Conservation (phyloP, 352 stramenopile species). For the Lagenidium sp. region DNA sequence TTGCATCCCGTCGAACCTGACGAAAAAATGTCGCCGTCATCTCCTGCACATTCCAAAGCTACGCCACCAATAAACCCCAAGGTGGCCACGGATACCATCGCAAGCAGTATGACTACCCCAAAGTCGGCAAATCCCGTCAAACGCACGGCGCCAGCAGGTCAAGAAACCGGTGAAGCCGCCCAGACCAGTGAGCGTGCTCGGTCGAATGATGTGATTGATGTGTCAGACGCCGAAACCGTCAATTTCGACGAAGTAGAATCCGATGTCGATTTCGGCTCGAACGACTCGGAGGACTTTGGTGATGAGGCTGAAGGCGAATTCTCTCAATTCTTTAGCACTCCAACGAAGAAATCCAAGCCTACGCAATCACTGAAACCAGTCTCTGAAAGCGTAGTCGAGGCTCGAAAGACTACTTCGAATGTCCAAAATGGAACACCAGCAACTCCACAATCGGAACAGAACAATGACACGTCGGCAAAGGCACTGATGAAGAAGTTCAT, state of each 20-base stretch:
- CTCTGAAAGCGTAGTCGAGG: too few species aligned
- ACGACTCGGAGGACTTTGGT: constrained; percentile 3
- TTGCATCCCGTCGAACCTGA: constrained; percentile 9
- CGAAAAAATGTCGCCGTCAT: constrained; percentile 9
- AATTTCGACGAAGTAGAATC: constrained; percentile 11
- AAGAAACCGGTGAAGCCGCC: constrained; percentile 1
- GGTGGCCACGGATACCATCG: too few species aligned
- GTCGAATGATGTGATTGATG: background rate
- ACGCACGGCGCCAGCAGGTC: too few species aligned
- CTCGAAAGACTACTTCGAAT: background rate
- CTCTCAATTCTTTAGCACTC: constrained; percentile 8
- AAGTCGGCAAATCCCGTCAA: too few species aligned
- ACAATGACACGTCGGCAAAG: background rate
- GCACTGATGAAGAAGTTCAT: background rate
- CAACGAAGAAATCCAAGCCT: constrained; percentile 2
- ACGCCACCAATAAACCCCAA: too few species aligned
- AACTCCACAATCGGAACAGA: background rate
- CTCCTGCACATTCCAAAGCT: too few species aligned
- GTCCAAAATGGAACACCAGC: background rate
- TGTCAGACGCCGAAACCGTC: constrained; percentile 4
- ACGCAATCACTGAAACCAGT: background rate
- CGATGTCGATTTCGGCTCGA: constrained; percentile 14
- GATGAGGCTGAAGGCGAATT: constrained; percentile 6
- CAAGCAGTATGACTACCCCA: too few species aligned
- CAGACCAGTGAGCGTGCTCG: background rate